phyloP scores from a whole-genome alignment of 257 asterid species.

The Marsdenia floribunda region DNA sequence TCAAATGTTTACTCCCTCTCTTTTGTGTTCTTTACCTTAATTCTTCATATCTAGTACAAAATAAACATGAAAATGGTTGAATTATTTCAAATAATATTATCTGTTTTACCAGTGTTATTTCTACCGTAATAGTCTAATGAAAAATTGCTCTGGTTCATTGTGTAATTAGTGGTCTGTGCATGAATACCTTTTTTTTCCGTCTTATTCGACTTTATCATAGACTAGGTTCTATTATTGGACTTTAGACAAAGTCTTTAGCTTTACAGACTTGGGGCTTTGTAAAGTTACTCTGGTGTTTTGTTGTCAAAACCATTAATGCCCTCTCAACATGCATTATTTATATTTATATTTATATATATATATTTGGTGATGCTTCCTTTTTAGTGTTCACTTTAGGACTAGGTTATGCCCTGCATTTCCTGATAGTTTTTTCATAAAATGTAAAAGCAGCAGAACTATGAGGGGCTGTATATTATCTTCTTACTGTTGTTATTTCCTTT shows the following conservation, averaged over 20 bases:
- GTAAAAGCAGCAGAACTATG: background rate
- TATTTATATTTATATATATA: too few species aligned
- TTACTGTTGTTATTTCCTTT: background rate
- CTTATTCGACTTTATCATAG: background rate
- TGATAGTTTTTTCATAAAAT: too few species aligned
- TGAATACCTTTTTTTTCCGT: background rate
- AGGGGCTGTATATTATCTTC: background rate
- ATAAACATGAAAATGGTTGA: background rate
- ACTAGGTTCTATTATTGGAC: background rate
- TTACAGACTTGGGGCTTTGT: background rate
- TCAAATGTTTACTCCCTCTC: background rate
- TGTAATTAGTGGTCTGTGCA: too few species aligned
- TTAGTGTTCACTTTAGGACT: too few species aligned
- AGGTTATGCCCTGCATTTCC: too few species aligned
- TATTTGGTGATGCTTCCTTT: too few species aligned
- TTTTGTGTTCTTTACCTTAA: background rate
- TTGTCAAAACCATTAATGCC: background rate
- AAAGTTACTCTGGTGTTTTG: background rate
- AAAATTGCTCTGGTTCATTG: too few species aligned
- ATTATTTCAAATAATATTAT: background rate
- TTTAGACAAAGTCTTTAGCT: background rate
- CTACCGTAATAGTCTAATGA: background rate
- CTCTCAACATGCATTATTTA: background rate
- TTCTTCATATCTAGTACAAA: background rate
- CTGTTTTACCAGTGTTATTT: background rate